phyloP scores from a whole-genome alignment of 164 flowering plant genomes.

The Protea cynaroides region DNA sequence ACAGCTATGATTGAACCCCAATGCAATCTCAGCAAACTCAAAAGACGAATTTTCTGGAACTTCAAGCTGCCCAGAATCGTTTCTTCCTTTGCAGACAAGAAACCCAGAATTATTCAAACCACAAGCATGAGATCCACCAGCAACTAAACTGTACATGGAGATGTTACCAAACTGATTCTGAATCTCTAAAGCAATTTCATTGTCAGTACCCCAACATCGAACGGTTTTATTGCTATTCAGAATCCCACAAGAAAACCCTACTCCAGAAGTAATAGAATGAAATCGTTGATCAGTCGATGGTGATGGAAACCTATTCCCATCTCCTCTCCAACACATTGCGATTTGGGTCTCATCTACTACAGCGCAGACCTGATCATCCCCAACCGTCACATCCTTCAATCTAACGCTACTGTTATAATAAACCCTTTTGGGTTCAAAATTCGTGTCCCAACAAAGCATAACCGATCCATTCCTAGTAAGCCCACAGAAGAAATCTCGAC shows the following conservation, averaged over 20 bases:
- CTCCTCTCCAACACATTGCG: constrained; percentile 62
- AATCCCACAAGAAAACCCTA: constrained; percentile 69
- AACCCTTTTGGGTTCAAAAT: constrained; percentile 29
- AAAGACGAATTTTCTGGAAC: constrained; percentile 19
- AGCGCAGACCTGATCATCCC: constrained; percentile 70
- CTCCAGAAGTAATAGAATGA: constrained; percentile 44
- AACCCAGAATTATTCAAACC: constrained; percentile 38
- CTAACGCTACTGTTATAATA: constrained; percentile 28
- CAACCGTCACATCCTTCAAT: constrained; percentile 42
- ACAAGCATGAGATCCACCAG: constrained; percentile 60
- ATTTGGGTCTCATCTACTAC: constrained; percentile 22
- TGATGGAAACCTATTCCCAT: background rate
- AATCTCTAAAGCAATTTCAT: background rate
- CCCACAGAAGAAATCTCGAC: constrained; percentile 61
- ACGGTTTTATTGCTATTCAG: constrained; percentile 21
- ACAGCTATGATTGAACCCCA: constrained; percentile 47
- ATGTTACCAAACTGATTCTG: constrained; percentile 15
- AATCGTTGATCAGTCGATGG: constrained; percentile 15
- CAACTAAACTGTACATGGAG: constrained; percentile 43
- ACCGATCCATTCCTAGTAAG: constrained; percentile 54
- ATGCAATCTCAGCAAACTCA: constrained; percentile 32
- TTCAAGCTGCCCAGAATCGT: constrained; percentile 40
- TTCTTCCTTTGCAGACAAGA: constrained; percentile 49
- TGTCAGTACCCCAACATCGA: constrained; percentile 36
- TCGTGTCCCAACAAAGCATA: constrained; percentile 60